phyloP scores from a whole-genome alignment of 163 green algal species.

The Coccomyxa subellipsoidea region DNA sequence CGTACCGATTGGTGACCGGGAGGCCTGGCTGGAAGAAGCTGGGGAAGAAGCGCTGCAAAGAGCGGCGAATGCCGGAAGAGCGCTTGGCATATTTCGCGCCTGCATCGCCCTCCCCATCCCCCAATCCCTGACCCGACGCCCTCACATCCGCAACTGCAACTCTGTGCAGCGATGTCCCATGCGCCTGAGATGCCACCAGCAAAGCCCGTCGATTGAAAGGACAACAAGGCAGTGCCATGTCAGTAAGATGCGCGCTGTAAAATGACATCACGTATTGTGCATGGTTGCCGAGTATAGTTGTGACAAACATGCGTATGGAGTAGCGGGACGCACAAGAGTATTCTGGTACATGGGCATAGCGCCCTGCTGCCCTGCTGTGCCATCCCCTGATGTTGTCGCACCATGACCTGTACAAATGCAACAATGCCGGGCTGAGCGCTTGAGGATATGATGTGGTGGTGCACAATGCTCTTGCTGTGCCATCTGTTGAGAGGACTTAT shows the following conservation, averaged over 20 bases:
- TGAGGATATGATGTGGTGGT: too few relatives aligned
- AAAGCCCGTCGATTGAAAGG: too few relatives aligned
- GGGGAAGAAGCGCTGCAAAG: slow-evolving; percentile 61
- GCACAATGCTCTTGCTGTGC: too few relatives aligned
- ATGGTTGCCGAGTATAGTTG: too few relatives aligned
- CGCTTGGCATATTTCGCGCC: slow-evolving; percentile 60
- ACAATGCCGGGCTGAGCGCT: too few relatives aligned
- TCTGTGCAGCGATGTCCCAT: slow-evolving; percentile 10
- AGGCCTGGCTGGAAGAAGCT: slow-evolving; percentile 49
- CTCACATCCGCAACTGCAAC: slow-evolving; percentile 20
- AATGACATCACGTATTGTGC: too few relatives aligned
- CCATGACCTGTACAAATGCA: background rate
- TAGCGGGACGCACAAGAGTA: background rate
- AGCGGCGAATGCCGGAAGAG: slow-evolving; percentile 44
- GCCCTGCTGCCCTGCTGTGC: background rate
- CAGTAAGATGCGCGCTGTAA: too few relatives aligned
- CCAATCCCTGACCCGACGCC: background rate
- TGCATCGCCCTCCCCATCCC: slow-evolving; percentile 27
- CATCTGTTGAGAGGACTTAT: too few relatives aligned
- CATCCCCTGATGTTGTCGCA: background rate
- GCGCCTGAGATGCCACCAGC: background rate
- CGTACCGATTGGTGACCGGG: slow-evolving; percentile 54
- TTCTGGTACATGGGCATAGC: background rate
- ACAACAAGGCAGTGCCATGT: too few relatives aligned
- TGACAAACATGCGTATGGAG: too few relatives aligned